Conservation (phyloP, 2,329 filamentous ascomycete genomes). For the Xylaria sp. region DNA sequence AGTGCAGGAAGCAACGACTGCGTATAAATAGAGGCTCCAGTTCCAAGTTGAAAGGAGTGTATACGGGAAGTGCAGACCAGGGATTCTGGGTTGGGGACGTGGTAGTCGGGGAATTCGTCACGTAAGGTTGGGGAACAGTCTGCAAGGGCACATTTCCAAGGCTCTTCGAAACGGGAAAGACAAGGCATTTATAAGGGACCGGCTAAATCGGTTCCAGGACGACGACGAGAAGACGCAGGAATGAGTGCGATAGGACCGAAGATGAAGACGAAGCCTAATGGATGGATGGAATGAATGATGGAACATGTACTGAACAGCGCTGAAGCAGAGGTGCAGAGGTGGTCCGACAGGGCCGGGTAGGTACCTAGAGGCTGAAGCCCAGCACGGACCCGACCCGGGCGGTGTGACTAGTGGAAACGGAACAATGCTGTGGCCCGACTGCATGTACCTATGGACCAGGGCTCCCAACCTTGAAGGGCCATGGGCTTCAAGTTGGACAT, state of each 20-base stretch:
- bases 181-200: conserved; percentile 20
- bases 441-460: no score
- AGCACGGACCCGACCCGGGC: no score
- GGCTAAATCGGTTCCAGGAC: no score
- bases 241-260: no score
- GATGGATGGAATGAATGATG: no score
- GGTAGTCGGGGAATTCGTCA: conserved; percentile 53
- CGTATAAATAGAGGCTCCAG: conserved; percentile 59
- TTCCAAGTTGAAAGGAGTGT: conserved; percentile 57
- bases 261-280: no score
- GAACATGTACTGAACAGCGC: no score
- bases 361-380: background rate
- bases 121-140: conserved; percentile 6
- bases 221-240: no score
- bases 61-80: conserved; percentile 54
- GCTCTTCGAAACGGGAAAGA: conserved; percentile 25
- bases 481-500: no score
- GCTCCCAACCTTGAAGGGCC: no score
- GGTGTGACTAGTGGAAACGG: background rate
- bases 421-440: background rate
- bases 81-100: conserved; percentile 45
- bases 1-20: conserved; percentile 63
- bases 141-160: conserved; percentile 28
- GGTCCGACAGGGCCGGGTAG: no score
- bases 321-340: background rate